These are phyloP conservation scores for Osmanthus fragrans DNA, from an alignment of 257 asterid genomes.

Conservation along the genomic window DNA sequence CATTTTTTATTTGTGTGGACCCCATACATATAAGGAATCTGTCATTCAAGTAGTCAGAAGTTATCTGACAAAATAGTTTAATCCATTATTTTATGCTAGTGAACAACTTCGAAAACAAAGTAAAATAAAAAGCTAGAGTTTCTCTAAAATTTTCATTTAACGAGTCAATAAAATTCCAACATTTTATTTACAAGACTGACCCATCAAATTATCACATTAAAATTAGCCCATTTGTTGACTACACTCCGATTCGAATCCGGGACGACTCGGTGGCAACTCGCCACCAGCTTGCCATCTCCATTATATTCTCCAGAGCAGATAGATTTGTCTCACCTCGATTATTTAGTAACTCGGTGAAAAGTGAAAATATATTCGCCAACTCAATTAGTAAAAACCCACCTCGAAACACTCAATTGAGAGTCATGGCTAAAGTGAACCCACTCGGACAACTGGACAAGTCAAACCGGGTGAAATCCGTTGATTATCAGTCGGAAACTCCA, in stretches of 20 bases:
- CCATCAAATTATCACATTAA: neutral
- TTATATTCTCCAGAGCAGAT: constrained; percentile 1
- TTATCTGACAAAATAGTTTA: too few species aligned
- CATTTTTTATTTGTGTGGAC: too few species aligned
- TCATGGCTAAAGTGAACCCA: neutral
- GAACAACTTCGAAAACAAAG: too few species aligned
- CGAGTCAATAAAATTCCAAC: constrained; percentile 7
- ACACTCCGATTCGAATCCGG: constrained; percentile 40
- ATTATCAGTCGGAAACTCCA: constrained; percentile 35
- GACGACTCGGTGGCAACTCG: constrained; percentile 64
- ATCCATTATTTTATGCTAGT: too few species aligned
- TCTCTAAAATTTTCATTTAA: neutral
- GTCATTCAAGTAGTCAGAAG: too few species aligned
- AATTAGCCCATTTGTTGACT: neutral
- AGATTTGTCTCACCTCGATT: constrained; percentile 11
- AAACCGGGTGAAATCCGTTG: constrained; percentile 12
- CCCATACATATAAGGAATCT: too few species aligned
- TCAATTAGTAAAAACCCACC: constrained; percentile 1
- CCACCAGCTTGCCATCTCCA: constrained; percentile 63
- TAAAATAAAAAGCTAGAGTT: neutral
- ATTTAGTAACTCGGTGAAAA: constrained; percentile 14
- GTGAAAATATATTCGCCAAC: neutral
- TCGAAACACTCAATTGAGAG: neutral
- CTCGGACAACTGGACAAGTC: constrained; percentile 22
- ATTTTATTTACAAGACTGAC: constrained; percentile 24